These are phyloP conservation scores for Euphorbia schlechtendalii DNA, from an alignment of 441 rosid genomes.

Conservation along the genomic window DNA sequence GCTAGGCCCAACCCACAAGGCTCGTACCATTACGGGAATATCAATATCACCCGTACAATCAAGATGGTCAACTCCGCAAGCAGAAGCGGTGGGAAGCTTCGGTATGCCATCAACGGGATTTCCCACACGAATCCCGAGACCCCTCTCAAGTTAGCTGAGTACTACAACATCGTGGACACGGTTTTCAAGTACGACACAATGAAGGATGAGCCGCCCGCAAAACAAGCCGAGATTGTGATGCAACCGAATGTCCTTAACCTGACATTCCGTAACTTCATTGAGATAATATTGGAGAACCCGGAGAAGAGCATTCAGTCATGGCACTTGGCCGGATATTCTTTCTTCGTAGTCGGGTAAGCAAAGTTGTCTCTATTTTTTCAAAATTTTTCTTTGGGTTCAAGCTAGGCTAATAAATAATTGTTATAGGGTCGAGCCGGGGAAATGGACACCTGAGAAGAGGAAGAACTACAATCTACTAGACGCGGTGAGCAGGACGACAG, in stretches of 20 bases:
- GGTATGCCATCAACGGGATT: slow-evolving; percentile 61
- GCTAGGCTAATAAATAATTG: background rate
- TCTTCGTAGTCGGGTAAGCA: slow-evolving; percentile 62
- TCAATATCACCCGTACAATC: slow-evolving; percentile 63
- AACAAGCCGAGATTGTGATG: slow-evolving; percentile 12
- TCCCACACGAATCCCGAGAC: slow-evolving; percentile 54
- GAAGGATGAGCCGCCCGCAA: slow-evolving; percentile 37
- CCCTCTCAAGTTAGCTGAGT: slow-evolving; percentile 73
- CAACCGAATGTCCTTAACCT: slow-evolving; percentile 45
- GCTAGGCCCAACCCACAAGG: slow-evolving; percentile 87
- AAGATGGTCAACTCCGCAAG: slow-evolving; percentile 36
- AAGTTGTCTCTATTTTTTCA: too few species aligned
- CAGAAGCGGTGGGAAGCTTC: slow-evolving; percentile 39
- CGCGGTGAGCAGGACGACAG: slow-evolving; percentile 70
- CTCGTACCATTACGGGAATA: slow-evolving; percentile 63
- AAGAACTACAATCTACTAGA: slow-evolving; percentile 64
- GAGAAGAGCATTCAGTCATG: slow-evolving; percentile 57
- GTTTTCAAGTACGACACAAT: slow-evolving; percentile 55
- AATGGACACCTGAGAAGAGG: slow-evolving; percentile 64
- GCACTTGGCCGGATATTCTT: slow-evolving; percentile 57
- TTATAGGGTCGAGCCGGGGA: slow-evolving; percentile 51
- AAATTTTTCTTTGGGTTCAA: too few species aligned
- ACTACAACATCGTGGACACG: slow-evolving; percentile 38
- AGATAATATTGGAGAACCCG: slow-evolving; percentile 57
- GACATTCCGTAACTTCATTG: slow-evolving; percentile 54